A percentile compares a stretch with the other conserved stretches of the same genome.
Evolutionary conservation across 371 early-diverging fungal species (phyloP).

Genomic region (Basidiobolus heterosporus): DNA sequence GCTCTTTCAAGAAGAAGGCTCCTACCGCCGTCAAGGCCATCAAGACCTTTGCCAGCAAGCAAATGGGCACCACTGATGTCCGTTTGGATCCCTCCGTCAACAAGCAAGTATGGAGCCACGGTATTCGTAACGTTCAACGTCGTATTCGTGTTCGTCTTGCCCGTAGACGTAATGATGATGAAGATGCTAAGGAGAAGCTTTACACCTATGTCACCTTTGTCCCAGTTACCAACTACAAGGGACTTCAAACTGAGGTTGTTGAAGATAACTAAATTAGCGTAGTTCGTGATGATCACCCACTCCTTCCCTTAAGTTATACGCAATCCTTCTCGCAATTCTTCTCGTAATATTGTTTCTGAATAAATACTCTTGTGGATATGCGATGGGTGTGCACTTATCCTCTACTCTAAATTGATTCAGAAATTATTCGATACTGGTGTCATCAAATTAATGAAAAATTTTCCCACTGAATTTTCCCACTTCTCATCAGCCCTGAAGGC

Average conservation of each 20-base stretch:
- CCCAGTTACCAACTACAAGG: constrained; percentile 71
- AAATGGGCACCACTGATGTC: constrained; percentile 80
- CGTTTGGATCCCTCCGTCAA: constrained; percentile 63
- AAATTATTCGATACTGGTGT: no score
- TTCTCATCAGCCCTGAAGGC: no score
- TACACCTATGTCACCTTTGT: constrained; percentile 80
- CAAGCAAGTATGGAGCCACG: constrained; percentile 74
- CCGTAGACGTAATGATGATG: constrained; percentile 86
- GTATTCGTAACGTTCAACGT: constrained; percentile 79
- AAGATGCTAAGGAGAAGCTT: constrained; percentile 84
- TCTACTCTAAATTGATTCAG: no score
- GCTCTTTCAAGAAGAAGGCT: constrained; percentile 90
- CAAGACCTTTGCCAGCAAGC: constrained; percentile 65
- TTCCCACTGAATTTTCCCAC: no score
- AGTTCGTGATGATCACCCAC: no score
- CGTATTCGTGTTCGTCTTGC: constrained; percentile 83
- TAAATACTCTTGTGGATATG: no score
- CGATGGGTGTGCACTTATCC: no score
- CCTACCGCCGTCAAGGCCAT: constrained; percentile 86
- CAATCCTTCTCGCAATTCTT: no score
- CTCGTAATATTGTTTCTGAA: no score
- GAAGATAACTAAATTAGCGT: constrained; percentile 16
- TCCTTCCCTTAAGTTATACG: no score
- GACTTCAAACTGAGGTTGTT: constrained; percentile 38
- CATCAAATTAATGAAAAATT: no score